phyloP scores from a whole-genome alignment of 2,329 filamentous ascomycete genomes.

The Amesomyces nigricolor region DNA sequence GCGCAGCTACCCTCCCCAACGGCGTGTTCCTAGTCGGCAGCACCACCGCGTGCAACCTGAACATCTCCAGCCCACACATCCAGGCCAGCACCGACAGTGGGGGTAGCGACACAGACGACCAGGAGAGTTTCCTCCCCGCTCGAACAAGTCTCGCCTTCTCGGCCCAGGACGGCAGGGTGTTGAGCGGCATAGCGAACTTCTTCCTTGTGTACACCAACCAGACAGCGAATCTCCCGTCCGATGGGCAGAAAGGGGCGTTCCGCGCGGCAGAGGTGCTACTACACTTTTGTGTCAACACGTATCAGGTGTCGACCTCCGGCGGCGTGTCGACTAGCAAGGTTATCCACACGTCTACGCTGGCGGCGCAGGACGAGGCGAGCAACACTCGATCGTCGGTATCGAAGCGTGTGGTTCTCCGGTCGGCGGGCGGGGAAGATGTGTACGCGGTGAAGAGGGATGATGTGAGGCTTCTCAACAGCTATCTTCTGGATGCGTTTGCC shows the following conservation, averaged over 20 bases:
- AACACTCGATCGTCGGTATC: too few species aligned
- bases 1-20: constrained; percentile 23
- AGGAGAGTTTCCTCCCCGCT: constrained; percentile 18
- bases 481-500: constrained; percentile 19
- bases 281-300: constrained; percentile 30
- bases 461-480: constrained; percentile 16
- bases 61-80: constrained; percentile 20
- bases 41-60: constrained; percentile 21
- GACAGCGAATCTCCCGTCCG: background rate
- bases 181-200: constrained; percentile 27
- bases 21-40: constrained; percentile 22
- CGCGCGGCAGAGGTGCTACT: constrained; percentile 29
- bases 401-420: background rate
- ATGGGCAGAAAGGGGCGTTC: constrained; percentile 11
- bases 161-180: constrained; percentile 14
- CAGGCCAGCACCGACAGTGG: background rate
- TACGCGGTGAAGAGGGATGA: constrained; percentile 21
- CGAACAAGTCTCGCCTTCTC: constrained; percentile 24
- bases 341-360: constrained; percentile 15
- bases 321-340: constrained; percentile 17
- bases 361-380: background rate
- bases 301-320: constrained; percentile 15
- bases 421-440: background rate
- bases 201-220: constrained; percentile 28
- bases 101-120: background rate